A percentile compares a stretch with the other conserved stretches of the same genome.
Evolutionary conservation across 106 monocot genomes (phyloP).

Genomic region (Dioscorea dumetorum): DNA sequence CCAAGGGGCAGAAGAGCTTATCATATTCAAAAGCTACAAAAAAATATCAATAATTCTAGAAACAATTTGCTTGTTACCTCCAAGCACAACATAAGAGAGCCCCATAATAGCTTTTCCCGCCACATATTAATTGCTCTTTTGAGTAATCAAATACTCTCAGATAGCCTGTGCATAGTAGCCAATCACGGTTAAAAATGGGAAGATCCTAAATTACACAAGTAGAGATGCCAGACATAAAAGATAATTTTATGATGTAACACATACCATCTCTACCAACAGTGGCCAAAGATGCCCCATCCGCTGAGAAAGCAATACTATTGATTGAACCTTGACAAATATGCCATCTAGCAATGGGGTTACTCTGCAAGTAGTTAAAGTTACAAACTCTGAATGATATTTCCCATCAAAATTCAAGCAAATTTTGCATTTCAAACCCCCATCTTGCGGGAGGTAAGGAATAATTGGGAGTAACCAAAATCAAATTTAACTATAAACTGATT

Average conservation of each 20-base stretch:
- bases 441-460: no score
- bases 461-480: no score
- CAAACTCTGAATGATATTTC: not conserved
- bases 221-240: not conserved
- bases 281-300: no score
- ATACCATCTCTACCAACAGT: slow-evolving; percentile 32
- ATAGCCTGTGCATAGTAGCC: slow-evolving; percentile 44
- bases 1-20: no score
- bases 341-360: slow-evolving; percentile 90
- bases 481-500: no score
- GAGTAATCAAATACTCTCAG: slow-evolving; percentile 90
- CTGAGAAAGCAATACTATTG: slow-evolving; percentile 44
- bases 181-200: not conserved
- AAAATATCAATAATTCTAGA: no score
- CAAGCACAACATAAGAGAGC: slow-evolving; percentile 92
- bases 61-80: slow-evolving; percentile 48
- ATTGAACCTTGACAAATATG: slow-evolving; percentile 96
- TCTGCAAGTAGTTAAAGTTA: slow-evolving; percentile 37
- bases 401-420: no score
- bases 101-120: slow-evolving; percentile 97
- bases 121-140: slow-evolving; percentile 81
- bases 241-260: not conserved
- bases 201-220: not conserved
- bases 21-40: no score
- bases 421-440: no score